These are phyloP conservation scores for Botrytis hyacinthi DNA, from an alignment of 2,329 filamentous ascomycete species.

Conservation along the genomic window DNA sequence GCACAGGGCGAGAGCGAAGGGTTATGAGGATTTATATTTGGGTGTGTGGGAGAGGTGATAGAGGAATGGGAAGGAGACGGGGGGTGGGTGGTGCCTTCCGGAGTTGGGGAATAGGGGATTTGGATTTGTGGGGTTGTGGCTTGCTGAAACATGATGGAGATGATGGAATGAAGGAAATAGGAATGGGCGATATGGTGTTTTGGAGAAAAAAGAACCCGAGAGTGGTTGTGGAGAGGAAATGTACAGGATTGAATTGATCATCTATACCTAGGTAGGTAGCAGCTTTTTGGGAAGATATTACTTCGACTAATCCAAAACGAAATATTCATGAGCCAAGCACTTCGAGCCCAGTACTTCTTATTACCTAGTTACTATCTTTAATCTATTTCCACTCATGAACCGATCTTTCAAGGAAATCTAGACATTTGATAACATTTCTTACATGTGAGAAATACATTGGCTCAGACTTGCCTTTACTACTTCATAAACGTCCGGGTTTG, in stretches of 20 bases:
- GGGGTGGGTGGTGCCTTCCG: background rate
- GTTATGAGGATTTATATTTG: background rate
- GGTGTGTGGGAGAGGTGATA: background rate
- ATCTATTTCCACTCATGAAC: background rate
- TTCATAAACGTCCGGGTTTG: constrained; percentile 34
- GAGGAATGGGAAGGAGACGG: background rate
- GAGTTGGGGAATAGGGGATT: background rate
- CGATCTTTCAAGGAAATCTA: background rate
- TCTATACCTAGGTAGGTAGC: background rate
- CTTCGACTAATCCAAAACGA: background rate
- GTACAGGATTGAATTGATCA: background rate
- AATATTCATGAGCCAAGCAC: background rate
- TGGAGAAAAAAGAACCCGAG: background rate
- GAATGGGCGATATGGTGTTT: background rate
- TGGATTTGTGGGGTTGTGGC: background rate
- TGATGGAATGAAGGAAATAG: background rate
- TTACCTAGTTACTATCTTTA: background rate
- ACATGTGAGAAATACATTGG: constrained; percentile 33
- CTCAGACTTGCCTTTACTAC: constrained; percentile 65
- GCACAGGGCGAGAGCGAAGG: background rate
- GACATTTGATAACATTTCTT: background rate
- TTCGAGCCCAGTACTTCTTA: background rate
- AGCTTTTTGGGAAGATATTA: background rate
- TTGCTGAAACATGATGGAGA: background rate
- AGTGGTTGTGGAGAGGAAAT: background rate